A percentile compares a stretch with the other conserved stretches of the same genome.
Conservation (phyloP, 345 rosid species). For the Eucalyptus caleyi region DNA sequence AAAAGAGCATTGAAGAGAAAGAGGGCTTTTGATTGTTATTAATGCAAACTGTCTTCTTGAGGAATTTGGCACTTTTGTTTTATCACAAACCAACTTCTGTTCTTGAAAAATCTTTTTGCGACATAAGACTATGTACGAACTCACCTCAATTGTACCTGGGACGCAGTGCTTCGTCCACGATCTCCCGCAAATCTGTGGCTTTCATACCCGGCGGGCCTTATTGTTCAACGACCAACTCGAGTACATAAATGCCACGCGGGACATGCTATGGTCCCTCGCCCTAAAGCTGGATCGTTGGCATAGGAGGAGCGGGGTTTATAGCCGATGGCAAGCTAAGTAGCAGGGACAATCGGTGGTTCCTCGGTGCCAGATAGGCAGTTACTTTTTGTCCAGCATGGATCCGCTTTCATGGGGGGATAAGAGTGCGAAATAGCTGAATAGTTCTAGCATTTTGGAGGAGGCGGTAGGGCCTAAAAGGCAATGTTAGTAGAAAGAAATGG, state of each 20-base stretch:
- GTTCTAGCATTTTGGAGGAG: too few species aligned
- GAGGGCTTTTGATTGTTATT: rapidly evolving
- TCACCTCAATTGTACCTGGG: not conserved
- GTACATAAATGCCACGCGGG: not conserved
- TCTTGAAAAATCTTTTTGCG: too few species aligned
- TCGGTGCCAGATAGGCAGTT: not conserved
- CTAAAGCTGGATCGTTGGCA: not conserved
- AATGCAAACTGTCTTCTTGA: rapidly evolving
- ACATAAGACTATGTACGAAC: not conserved
- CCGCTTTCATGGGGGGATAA: too few species aligned
- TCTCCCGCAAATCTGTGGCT: not conserved
- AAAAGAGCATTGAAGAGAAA: not conserved
- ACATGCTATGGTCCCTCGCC: not conserved
- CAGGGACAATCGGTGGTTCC: not conserved
- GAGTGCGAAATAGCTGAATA: too few species aligned
- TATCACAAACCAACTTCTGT: too few species aligned
- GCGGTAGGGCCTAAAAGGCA: too few species aligned
- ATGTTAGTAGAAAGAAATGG: too few species aligned
- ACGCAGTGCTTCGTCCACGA: not conserved
- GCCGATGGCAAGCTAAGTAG: not conserved
- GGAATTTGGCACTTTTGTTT: rapidly evolving
- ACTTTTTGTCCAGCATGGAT: too few species aligned
- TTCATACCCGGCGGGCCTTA: not conserved
- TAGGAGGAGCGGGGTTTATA: not conserved
- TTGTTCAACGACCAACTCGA: not conserved